A percentile compares a stretch with the other conserved stretches of the same genome.
Conservation (phyloP, 2,329 filamentous ascomycete species). For the Fusarium torulosum region DNA sequence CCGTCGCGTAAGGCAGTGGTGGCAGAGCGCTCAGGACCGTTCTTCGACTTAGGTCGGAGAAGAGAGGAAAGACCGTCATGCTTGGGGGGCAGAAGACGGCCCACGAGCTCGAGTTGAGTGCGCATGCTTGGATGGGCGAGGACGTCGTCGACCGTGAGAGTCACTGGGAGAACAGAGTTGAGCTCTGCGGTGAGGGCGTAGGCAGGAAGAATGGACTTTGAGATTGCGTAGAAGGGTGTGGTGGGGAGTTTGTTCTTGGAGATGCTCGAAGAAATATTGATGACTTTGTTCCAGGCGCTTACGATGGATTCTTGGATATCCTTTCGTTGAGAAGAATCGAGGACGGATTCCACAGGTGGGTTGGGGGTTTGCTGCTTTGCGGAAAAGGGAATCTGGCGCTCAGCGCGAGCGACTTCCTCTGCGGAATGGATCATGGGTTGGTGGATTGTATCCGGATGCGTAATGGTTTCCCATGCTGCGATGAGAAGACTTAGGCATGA, state of each 20-base stretch:
- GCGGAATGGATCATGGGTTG: constrained; percentile 61
- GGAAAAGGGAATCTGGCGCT: constrained; percentile 58
- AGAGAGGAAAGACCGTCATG: constrained; percentile 31
- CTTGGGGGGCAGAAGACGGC: constrained; percentile 41
- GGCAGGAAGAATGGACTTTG: constrained; percentile 63
- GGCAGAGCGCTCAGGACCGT: constrained; percentile 10
- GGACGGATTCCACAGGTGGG: constrained; percentile 36
- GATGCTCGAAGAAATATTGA: constrained; percentile 58
- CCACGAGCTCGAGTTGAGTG: constrained; percentile 61
- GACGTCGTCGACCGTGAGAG: constrained; percentile 62
- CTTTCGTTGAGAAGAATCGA: constrained; percentile 57
- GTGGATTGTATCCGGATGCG: constrained; percentile 59
- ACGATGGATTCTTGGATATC: constrained; percentile 59
- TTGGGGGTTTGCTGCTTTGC: constrained; percentile 40
- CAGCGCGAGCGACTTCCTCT: constrained; percentile 53
- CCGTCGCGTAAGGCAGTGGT: constrained; percentile 36
- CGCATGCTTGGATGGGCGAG: constrained; percentile 64
- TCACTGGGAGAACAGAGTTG: constrained; percentile 57
- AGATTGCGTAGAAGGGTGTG: constrained; percentile 65
- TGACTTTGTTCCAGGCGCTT: constrained; percentile 59
- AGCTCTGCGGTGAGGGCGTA: constrained; percentile 60
- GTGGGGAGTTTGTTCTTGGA: constrained; percentile 58
- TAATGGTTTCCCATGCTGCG: constrained; percentile 60
- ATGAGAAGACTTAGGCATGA: constrained; percentile 61
- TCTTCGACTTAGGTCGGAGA: constrained; percentile 22